phyloP scores from a whole-genome alignment of 352 stramenopile species.

The Pythium myriotylum region DNA sequence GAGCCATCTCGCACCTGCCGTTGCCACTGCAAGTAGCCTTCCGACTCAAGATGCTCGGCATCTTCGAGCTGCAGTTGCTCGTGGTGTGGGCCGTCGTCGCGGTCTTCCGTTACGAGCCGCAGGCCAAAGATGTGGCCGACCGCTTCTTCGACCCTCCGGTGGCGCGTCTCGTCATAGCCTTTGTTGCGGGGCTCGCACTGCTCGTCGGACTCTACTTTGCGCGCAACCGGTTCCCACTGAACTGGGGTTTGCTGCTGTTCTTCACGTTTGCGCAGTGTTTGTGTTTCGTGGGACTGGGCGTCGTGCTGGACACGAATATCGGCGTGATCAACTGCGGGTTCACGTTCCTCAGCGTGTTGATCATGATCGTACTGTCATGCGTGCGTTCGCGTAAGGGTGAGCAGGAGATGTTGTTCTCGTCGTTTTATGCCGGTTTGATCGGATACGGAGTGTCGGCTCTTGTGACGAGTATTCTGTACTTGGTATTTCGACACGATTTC shows the following conservation, averaged over 20 bases:
- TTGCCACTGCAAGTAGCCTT: slow-evolving; percentile 30
- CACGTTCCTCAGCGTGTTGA: slow-evolving; percentile 20
- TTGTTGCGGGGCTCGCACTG: slow-evolving; percentile 10
- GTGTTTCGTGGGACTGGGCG: slow-evolving; percentile 12
- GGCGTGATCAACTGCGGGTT: slow-evolving; percentile 28
- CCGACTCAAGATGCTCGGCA: slow-evolving; percentile 26
- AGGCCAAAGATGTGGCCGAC: not conserved
- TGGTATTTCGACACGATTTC: too few species aligned
- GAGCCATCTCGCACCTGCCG: slow-evolving; percentile 21
- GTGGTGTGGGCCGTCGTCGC: slow-evolving; percentile 8
- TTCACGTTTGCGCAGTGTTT: slow-evolving; percentile 27
- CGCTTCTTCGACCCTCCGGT: slow-evolving; percentile 1
- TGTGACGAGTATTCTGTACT: slow-evolving; percentile 9
- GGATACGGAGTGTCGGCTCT: slow-evolving; percentile 19
- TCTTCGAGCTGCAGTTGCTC: slow-evolving; percentile 33
- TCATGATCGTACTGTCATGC: slow-evolving; percentile 24
- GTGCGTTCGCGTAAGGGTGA: too few species aligned
- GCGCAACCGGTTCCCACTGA: slow-evolving; percentile 24
- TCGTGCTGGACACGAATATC: slow-evolving; percentile 25
- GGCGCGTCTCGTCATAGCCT: not conserved
- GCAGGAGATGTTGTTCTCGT: not conserved
- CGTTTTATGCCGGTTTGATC: slow-evolving; percentile 1
- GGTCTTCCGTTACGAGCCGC: slow-evolving; percentile 11
- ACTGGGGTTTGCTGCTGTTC: slow-evolving; percentile 27
- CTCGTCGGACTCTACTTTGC: slow-evolving; percentile 20